Evolutionary conservation across 2,329 filamentous ascomycete species (phyloP).

Genomic region (Colletotrichum navitas): DNA sequence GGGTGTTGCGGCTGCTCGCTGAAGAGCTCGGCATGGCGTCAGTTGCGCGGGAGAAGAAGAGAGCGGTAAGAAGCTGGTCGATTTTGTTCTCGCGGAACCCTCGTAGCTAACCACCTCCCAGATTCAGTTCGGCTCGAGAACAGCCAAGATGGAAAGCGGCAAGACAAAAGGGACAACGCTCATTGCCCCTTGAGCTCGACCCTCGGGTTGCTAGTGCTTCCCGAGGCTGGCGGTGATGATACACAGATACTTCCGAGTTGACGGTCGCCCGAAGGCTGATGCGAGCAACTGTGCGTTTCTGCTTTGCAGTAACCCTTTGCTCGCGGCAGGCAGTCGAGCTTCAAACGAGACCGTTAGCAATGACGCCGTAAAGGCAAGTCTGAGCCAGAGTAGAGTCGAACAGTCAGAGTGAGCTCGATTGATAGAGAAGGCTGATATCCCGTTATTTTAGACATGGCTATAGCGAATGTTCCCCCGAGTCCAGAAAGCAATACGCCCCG

Average conservation of each 20-base stretch:
- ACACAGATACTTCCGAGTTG: constrained; percentile 82
- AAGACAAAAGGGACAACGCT: constrained; percentile 77
- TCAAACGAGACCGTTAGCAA: constrained; percentile 49
- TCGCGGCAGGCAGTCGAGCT: constrained; percentile 43
- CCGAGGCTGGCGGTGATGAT: constrained; percentile 71
- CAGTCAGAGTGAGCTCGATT: no score
- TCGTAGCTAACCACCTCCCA: constrained; percentile 47
- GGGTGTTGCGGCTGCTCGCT: constrained; percentile 82
- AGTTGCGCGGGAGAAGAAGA: constrained; percentile 90
- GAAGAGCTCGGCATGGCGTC: constrained; percentile 77
- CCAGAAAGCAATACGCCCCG: no score
- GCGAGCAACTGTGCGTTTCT: constrained; percentile 63
- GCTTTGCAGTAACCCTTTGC: constrained; percentile 60
- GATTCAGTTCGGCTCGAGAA: constrained; percentile 87
- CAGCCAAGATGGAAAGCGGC: constrained; percentile 83
- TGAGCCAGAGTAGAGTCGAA: constrained; percentile 60
- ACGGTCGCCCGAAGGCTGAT: constrained; percentile 46
- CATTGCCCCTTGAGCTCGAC: constrained; percentile 57
- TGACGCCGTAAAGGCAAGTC: constrained; percentile 75
- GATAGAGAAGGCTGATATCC: not conserved
- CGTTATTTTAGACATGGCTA: not conserved
- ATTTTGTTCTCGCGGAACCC: rapidly evolving
- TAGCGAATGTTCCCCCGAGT: not conserved
- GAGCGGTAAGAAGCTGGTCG: constrained; percentile 71
- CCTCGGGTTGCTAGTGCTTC: constrained; percentile 21